Conservation (phyloP, 768 basidiomycete genomes). For the Tylopilus balloui region DNA sequence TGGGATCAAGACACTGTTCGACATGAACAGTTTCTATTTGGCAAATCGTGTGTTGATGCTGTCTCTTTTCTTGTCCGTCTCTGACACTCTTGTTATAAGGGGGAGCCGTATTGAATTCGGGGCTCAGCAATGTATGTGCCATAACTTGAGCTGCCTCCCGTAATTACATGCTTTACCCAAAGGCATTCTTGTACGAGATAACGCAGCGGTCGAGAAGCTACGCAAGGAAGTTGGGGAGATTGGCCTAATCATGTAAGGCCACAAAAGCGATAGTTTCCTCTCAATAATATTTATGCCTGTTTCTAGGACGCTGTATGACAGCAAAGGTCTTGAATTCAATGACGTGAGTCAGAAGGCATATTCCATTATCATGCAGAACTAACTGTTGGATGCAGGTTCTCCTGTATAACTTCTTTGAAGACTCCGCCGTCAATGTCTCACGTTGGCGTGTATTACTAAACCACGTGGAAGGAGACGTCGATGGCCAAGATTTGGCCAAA, state of each 20-base stretch:
- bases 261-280: neutral
- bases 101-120: slow-evolving; percentile 54
- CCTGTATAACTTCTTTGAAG: slow-evolving; percentile 70
- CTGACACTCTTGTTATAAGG: slow-evolving; percentile 27
- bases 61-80: neutral
- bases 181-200: slow-evolving; percentile 71
- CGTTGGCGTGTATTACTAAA: slow-evolving; percentile 63
- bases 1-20: slow-evolving; percentile 40
- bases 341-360: slow-evolving; percentile 7
- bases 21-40: slow-evolving; percentile 57
- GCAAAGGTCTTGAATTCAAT: slow-evolving; percentile 29
- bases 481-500: slow-evolving; percentile 8
- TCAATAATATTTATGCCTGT: neutral
- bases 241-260: slow-evolving; percentile 52
- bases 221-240: slow-evolving; percentile 51
- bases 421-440: slow-evolving; percentile 45
- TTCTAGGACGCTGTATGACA: slow-evolving; percentile 30
- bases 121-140: slow-evolving; percentile 55
- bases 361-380: neutral
- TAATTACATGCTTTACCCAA: neutral
- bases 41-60: slow-evolving; percentile 36
- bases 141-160: neutral
- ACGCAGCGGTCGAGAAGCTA: slow-evolving; percentile 45
- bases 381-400: slow-evolving; percentile 46
- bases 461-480: slow-evolving; percentile 26